Evolutionary conservation across 2,329 filamentous ascomycete genomes (phyloP), one percentile per base, ranked within the genome.

Genomic region (Penicillium sp.): DNA sequence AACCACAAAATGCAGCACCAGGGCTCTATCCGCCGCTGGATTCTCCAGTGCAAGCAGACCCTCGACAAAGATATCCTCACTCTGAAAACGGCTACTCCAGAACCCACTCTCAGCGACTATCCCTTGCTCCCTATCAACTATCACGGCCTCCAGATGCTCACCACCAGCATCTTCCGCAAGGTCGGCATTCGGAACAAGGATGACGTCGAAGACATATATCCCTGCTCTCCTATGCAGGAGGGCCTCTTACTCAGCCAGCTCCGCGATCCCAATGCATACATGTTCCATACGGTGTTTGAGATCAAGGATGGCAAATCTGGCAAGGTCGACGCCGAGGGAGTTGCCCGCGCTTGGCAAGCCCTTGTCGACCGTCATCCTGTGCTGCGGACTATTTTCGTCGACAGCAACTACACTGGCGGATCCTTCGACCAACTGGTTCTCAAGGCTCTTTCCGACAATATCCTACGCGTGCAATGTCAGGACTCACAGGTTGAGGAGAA

Each of bases 1-100:
- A 81, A 81, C 59, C 66, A 72, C 8, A 64, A 76, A 34, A 81
- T 81, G 76, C 68, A 67, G 13, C 77, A 79, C 55, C 74, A 78
- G 54, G 59, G 66, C 1, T 66, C 69, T 1, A 77, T 82, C 35
- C 64, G 68, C 11, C 56, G 70, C 20, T 81, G 79, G 79, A 71
- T 80, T 3, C 59, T 69, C 1, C 64, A 71, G 40, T 81, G 74
- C 59, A 69, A 71, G 49, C 61, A 67, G 1, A 70, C 69, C 0
- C 62, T 80, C 61, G 69, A 74, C 68, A 50, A 59, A 59, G 55
- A 69, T 35, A 31, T 72, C 62, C 32, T 59, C 40, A 32, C 50
- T 10, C 24, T 67, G 69, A 61, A 58, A 65, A 46, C 69, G 60
- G 8, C 65, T 57, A n/a, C 68, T 4, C 61, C 67, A 1, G 65